These are phyloP conservation scores for Mercurialis annua DNA, from an alignment of 345 rosid species.

Conservation along the genomic window DNA sequence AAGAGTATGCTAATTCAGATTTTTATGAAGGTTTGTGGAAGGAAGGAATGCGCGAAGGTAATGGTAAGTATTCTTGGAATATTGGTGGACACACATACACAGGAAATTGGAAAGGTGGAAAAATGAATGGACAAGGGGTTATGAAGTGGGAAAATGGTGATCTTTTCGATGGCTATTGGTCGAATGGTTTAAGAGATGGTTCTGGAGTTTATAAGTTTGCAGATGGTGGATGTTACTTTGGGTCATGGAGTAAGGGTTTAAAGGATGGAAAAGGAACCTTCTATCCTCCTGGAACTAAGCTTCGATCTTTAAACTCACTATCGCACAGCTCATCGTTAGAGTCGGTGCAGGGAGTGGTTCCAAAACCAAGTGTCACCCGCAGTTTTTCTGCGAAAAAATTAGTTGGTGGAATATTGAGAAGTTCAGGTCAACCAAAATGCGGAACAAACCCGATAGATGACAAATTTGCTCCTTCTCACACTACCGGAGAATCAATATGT, in stretches of 20 bases:
- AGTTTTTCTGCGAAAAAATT: slow-evolving; percentile 57
- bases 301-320: slow-evolving; percentile 47
- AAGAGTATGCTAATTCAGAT: slow-evolving; percentile 63
- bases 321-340: slow-evolving; percentile 48
- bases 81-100: slow-evolving; percentile 73
- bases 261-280: slow-evolving; percentile 93
- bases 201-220: slow-evolving; percentile 73
- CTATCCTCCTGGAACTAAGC: slow-evolving; percentile 73
- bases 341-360: slow-evolving; percentile 40
- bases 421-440: slow-evolving; percentile 48
- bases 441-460: slow-evolving; percentile 43
- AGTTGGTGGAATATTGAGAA: slow-evolving; percentile 33
- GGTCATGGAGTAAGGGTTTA: slow-evolving; percentile 68
- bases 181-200: slow-evolving; percentile 72
- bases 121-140: slow-evolving; percentile 80
- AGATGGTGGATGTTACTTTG: slow-evolving; percentile 82
- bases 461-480: slow-evolving; percentile 31
- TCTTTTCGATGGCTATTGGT: slow-evolving; percentile 75
- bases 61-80: slow-evolving; percentile 76
- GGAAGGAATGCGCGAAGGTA: slow-evolving; percentile 81
- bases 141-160: slow-evolving; percentile 92
- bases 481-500: slow-evolving; percentile 33
- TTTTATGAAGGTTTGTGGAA: slow-evolving; percentile 83
- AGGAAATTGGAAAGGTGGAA: slow-evolving; percentile 81
- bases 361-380: slow-evolving; percentile 34